Percentiles rank a stretch among this genome's conserved stretches.
phyloP scores from a whole-genome alignment of 148 eudicot species.

The Heliamphora exappendiculata region DNA sequence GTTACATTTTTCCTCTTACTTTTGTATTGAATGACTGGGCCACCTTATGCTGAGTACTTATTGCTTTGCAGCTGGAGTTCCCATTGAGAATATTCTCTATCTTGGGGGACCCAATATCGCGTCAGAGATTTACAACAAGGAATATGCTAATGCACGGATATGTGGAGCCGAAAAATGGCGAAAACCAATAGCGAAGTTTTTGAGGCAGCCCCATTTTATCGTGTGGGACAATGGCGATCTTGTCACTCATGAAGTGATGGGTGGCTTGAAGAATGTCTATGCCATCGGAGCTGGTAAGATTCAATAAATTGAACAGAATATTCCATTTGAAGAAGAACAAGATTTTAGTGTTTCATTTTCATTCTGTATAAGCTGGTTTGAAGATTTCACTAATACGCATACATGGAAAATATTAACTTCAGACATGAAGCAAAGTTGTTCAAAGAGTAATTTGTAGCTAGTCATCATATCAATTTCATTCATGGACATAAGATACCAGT shows the following conservation, averaged over 20 bases:
- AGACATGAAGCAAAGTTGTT: background rate
- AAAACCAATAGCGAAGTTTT: constrained; percentile 67
- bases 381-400: background rate
- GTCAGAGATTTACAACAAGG: constrained; percentile 82
- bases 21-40: background rate
- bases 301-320: background rate
- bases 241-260: constrained; percentile 96
- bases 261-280: constrained; percentile 90
- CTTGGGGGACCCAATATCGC: constrained; percentile 99
- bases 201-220: constrained; percentile 86
- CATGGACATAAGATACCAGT: background rate
- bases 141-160: constrained; percentile 91
- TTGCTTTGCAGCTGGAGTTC: constrained; percentile 60
- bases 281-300: constrained; percentile 90
- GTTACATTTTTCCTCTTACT: background rate
- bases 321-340: background rate
- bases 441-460: background rate
- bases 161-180: constrained; percentile 93
- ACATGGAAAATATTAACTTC: background rate
- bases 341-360: background rate
- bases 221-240: constrained; percentile 97
- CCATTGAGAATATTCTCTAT: constrained; percentile 83
- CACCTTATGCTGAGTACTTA: background rate
- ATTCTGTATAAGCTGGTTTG: background rate
- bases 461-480: background rate